phyloP scores from a whole-genome alignment of 2,329 filamentous ascomycete species.

The Nemania sp. region DNA sequence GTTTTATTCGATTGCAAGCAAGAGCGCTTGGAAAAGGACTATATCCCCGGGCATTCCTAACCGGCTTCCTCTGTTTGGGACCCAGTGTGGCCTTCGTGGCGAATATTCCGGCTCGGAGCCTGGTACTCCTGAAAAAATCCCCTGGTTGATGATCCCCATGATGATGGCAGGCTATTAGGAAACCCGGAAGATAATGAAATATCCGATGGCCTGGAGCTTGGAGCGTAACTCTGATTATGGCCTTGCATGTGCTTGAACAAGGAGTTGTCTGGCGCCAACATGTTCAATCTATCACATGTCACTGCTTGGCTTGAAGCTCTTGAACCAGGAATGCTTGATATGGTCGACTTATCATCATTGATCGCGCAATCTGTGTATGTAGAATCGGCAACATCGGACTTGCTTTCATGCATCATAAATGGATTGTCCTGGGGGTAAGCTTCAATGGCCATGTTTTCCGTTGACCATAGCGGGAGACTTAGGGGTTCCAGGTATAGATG shows the following conservation, averaged over 20 bases:
- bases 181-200: conserved; percentile 29
- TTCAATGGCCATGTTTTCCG: background rate
- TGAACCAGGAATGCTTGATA: too few relatives aligned
- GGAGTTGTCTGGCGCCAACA: too few relatives aligned
- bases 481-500: background rate
- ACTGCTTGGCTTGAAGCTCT: background rate
- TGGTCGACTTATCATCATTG: conserved; percentile 1
- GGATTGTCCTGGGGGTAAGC: background rate
- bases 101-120: conserved; percentile 1
- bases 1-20: conserved; percentile 4
- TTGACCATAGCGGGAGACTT: conserved; percentile 3
- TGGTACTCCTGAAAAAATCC: conserved; percentile 19
- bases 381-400: conserved; percentile 1
- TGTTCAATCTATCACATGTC: too few relatives aligned
- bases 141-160: conserved; percentile 26
- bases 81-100: background rate
- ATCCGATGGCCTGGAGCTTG: conserved; percentile 31
- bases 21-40: background rate
- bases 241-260: too few relatives aligned
- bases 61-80: conserved; percentile 10
- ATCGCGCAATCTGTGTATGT: background rate
- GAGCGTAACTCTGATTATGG: conserved; percentile 13
- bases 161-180: conserved; percentile 30
- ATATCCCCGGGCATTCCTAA: conserved; percentile 7
- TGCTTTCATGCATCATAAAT: background rate